These are phyloP conservation scores for Pseudocercospora eumusae DNA, from an alignment of 2,329 filamentous ascomycete genomes.

Conservation along the genomic window DNA sequence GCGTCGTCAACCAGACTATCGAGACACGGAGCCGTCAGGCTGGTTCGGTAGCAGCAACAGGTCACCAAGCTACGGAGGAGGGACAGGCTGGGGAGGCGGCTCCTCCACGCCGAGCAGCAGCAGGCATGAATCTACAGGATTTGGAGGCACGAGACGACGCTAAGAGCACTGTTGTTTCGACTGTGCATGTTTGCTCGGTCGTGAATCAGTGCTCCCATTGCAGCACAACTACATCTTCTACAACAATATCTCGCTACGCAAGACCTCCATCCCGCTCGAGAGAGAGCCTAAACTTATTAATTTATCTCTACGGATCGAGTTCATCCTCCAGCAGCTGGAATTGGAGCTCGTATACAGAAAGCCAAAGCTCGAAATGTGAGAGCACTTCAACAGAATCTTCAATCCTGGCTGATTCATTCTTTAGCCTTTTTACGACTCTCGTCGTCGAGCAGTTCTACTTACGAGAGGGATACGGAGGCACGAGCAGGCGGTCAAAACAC, in stretches of 20 bases:
- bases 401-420: background rate
- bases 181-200: no score
- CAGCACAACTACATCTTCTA: background rate
- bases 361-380: background rate
- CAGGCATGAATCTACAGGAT: slow-evolving; percentile 40
- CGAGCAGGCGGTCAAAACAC: background rate
- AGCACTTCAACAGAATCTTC: background rate
- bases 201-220: background rate
- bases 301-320: background rate
- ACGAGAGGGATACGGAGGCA: background rate
- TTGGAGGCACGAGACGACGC: slow-evolving; percentile 39
- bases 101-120: slow-evolving; percentile 33
- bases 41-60: slow-evolving; percentile 27
- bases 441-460: background rate
- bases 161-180: background rate
- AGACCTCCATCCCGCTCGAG: background rate
- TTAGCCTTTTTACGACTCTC: background rate
- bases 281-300: background rate
- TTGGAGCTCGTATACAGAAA: background rate
- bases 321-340: background rate
- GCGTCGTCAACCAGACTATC: slow-evolving; percentile 1
- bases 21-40: slow-evolving; percentile 15
- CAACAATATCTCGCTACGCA: background rate
- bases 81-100: slow-evolving; percentile 17
- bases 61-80: slow-evolving; percentile 22